These are phyloP conservation scores for Dendrobium huoshanense DNA, from an alignment of 106 monocot genomes.

Conservation along the genomic window DNA sequence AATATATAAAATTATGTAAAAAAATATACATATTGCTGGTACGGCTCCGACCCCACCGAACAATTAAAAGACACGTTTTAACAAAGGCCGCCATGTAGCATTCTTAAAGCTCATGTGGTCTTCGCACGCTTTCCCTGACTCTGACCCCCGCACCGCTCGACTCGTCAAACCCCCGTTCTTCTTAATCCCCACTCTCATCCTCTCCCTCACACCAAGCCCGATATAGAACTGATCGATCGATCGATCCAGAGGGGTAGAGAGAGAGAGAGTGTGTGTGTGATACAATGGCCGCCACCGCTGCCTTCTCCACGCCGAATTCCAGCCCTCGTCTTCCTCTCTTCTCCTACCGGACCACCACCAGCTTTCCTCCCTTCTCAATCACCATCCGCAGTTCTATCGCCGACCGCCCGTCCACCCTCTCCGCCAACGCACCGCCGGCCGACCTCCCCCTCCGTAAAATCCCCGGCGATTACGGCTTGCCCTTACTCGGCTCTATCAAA, in stretches of 20 bases:
- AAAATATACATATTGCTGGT: no score
- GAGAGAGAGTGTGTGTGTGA: no score
- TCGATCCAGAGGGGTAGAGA: no score
- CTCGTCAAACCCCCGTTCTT: not conserved
- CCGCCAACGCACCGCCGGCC: not conserved
- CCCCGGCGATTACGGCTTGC: conserved; percentile 53
- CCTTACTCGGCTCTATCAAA: conserved; percentile 29
- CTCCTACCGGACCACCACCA: not conserved
- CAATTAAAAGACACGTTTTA: no score
- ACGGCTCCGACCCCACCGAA: no score
- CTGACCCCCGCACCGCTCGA: not conserved
- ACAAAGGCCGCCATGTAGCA: no score
- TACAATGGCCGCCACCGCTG: conserved; percentile 1
- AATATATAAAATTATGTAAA: no score
- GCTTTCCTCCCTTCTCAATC: not conserved
- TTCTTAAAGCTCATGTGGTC: not conserved
- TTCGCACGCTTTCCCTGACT: not conserved
- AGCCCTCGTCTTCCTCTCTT: not conserved
- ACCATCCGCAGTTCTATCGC: not conserved
- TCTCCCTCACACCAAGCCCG: not conserved
- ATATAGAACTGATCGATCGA: not conserved
- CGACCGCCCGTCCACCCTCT: not conserved
- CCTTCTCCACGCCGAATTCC: not conserved
- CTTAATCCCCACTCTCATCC: not conserved
- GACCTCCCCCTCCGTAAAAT: conserved; percentile 27